Percentiles rank a stretch among this genome's conserved stretches.
These are phyloP conservation scores for Cercophora sp. DNA, from an alignment of 495 filamentous ascomycete species.

Conservation along the genomic window DNA sequence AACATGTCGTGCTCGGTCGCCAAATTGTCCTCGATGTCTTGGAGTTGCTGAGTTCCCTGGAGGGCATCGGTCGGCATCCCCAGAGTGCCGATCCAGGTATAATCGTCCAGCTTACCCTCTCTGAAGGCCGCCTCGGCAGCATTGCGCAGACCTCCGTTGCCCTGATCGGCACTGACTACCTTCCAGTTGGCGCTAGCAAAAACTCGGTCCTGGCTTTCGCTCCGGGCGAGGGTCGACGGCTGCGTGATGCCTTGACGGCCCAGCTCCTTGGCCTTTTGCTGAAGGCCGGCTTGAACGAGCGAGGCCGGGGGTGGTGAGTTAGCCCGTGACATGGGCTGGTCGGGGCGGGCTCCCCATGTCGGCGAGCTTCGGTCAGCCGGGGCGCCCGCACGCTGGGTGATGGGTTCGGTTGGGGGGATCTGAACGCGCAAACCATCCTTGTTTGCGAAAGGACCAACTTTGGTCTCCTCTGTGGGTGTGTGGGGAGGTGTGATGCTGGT, in stretches of 20 bases:
- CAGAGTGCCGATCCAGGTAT: slow-evolving; percentile 84
- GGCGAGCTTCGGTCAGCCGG: slow-evolving; percentile 63
- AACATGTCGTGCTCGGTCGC: slow-evolving; percentile 75
- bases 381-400: slow-evolving; percentile 25
- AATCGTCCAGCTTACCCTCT: slow-evolving; percentile 58
- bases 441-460: slow-evolving; percentile 57
- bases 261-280: slow-evolving; percentile 50
- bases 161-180: slow-evolving; percentile 79
- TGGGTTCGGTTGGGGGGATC: slow-evolving; percentile 16
- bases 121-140: slow-evolving; percentile 73
- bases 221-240: slow-evolving; percentile 39
- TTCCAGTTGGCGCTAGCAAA: slow-evolving; percentile 71
- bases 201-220: slow-evolving; percentile 57
- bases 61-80: slow-evolving; percentile 88
- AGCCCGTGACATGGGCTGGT: slow-evolving; percentile 71
- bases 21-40: slow-evolving; percentile 73
- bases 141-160: slow-evolving; percentile 86
- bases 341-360: slow-evolving; percentile 64
- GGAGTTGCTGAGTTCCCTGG: slow-evolving; percentile 60
- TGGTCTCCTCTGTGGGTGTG: slow-evolving; percentile 59
- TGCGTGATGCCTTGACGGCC: slow-evolving; percentile 45
- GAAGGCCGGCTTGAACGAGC: slow-evolving; percentile 60
- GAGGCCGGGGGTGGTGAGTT: slow-evolving; percentile 65
- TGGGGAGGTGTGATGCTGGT: slow-evolving; percentile 44
- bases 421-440: slow-evolving; percentile 47